Evolutionary conservation across 106 monocot genomes (phyloP).

Genomic region (Alisma plantagoaquatica): DNA sequence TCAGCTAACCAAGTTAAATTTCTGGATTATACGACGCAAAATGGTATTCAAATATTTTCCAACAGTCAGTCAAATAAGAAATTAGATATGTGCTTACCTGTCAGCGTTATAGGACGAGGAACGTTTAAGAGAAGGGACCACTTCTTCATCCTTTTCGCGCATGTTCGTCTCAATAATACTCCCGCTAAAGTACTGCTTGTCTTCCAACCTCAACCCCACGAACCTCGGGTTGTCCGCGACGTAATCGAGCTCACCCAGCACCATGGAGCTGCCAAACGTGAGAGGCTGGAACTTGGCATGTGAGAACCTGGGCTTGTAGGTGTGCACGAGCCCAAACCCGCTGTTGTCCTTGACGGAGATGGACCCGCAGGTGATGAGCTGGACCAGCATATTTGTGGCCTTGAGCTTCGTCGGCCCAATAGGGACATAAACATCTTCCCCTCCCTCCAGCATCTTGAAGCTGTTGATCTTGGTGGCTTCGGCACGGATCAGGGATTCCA

Average conservation of each 20-base stretch:
- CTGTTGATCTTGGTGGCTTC: constrained; percentile 25
- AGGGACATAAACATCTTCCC: constrained; percentile 18
- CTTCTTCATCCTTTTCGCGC: constrained; percentile 11
- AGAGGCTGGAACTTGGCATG: constrained; percentile 13
- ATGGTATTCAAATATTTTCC: no score
- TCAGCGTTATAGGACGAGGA: constrained; percentile 26
- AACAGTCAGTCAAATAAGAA: constrained; percentile 2
- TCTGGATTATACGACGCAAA: no score
- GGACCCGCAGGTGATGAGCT: constrained; percentile 35
- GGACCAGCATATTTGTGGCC: constrained; percentile 29
- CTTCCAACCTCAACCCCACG: constrained; percentile 15
- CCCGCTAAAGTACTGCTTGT: constrained; percentile 34
- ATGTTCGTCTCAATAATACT: constrained; percentile 25
- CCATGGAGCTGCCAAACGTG: constrained; percentile 5
- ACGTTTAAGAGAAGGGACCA: constrained; percentile 12
- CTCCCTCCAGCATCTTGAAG: constrained; percentile 17
- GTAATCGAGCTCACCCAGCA: constrained; percentile 12
- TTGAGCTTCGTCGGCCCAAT: constrained; percentile 18
- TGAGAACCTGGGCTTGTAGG: constrained; percentile 28
- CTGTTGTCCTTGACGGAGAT: constrained; percentile 30
- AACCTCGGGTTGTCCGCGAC: constrained; percentile 18
- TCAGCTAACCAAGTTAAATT: no score
- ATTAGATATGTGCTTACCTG: constrained; percentile 6
- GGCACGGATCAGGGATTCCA: constrained; percentile 33
- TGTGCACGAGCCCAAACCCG: constrained; percentile 8